These are phyloP conservation scores for Nannochloris sp. DNA, from an alignment of 139 green algal species.

Conservation along the genomic window DNA sequence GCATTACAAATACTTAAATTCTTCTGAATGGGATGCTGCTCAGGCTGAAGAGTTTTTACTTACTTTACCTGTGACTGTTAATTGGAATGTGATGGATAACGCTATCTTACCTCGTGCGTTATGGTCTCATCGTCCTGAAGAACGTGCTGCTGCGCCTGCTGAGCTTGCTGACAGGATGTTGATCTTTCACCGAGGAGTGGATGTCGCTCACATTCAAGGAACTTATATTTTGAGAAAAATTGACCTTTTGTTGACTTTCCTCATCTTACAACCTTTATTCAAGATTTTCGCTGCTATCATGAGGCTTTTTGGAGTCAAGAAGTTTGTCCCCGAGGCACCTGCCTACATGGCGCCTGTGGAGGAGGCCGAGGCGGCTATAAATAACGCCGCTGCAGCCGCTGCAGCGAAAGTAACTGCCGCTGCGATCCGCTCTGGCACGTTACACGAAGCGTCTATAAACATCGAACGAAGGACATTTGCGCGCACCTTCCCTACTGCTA, in stretches of 20 bases:
- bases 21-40: conserved; percentile 54
- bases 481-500: conserved; percentile 40
- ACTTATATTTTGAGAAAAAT: conserved; percentile 66
- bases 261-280: conserved; percentile 33
- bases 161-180: conserved; percentile 50
- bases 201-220: conserved; percentile 30
- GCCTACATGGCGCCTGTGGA: not conserved
- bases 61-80: conserved; percentile 55
- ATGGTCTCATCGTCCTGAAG: conserved; percentile 28
- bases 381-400: not conserved
- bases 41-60: conserved; percentile 61
- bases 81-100: conserved; percentile 53
- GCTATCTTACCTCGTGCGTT: conserved; percentile 33
- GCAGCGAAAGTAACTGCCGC: not conserved
- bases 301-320: not conserved
- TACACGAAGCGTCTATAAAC: conserved; percentile 3
- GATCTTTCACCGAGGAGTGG: conserved; percentile 57
- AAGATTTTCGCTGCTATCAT: conserved; percentile 10
- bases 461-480: conserved; percentile 22
- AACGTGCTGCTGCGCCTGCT: conserved; percentile 2
- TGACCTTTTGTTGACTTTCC: conserved; percentile 59
- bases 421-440: not conserved
- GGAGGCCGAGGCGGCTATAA: conserved; percentile 6
- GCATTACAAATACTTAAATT: conserved; percentile 54
- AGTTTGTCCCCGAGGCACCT: not conserved